Evolutionary conservation across 2,329 filamentous ascomycete species (phyloP).

Genomic region (Xylaria sp.): DNA sequence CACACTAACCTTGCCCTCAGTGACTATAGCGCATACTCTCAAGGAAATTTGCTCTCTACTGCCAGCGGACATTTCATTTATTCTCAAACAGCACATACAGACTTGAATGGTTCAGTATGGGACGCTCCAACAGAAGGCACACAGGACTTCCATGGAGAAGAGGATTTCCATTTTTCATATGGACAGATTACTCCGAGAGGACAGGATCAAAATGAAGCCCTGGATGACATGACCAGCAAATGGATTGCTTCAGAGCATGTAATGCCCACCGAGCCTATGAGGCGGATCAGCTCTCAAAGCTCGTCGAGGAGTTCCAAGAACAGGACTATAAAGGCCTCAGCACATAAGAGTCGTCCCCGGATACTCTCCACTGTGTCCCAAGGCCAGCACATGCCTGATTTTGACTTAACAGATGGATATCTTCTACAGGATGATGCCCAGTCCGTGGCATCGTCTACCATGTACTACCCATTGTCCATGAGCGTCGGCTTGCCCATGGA

Average conservation of each 20-base stretch:
- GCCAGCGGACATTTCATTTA: conserved; percentile 65
- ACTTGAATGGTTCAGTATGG: conserved; percentile 66
- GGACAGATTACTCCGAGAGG: conserved; percentile 65
- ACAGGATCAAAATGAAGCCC: conserved; percentile 58
- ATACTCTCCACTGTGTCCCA: conserved; percentile 61
- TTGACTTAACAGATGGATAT: conserved; percentile 64
- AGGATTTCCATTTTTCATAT: conserved; percentile 65
- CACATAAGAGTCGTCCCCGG: conserved; percentile 56
- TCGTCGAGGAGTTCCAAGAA: conserved; percentile 58
- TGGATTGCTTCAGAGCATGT: conserved; percentile 56
- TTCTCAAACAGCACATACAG: conserved; percentile 68
- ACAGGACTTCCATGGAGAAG: conserved; percentile 70
- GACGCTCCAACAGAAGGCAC: conserved; percentile 65
- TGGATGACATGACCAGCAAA: conserved; percentile 59
- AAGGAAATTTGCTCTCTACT: conserved; percentile 61
- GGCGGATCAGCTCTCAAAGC: conserved; percentile 56
- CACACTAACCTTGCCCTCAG: conserved; percentile 66
- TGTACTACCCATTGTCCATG: conserved; percentile 59
- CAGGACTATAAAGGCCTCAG: conserved; percentile 55
- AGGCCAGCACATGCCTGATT: conserved; percentile 59
- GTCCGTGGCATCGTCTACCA: conserved; percentile 56
- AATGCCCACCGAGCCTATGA: conserved; percentile 56
- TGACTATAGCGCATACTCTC: conserved; percentile 65
- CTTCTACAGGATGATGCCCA: conserved; percentile 62
- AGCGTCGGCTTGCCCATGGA: conserved; percentile 52